Conservation (phyloP, 106 monocot species). For the Narthecium ossifragum region DNA sequence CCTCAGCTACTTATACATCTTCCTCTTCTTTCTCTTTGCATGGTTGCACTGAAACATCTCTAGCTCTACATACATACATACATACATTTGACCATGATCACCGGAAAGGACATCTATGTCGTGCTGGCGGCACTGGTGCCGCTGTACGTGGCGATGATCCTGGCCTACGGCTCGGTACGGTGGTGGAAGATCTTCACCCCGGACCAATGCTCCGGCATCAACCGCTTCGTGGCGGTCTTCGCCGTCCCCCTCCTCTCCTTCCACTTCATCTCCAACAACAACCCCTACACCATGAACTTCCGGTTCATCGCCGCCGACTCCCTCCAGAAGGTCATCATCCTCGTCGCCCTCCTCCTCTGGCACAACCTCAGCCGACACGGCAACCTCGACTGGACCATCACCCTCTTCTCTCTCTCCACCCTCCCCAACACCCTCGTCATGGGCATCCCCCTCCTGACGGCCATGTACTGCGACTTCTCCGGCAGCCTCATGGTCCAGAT, state of each 20-base stretch:
- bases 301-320: too few species aligned
- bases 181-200: too few species aligned
- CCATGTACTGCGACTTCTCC: constrained; percentile 42
- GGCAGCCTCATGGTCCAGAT: constrained; percentile 25
- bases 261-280: constrained; percentile 45
- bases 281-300: too few species aligned
- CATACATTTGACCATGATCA: constrained; percentile 40
- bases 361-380: constrained; percentile 21
- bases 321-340: constrained; percentile 32
- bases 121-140: constrained; percentile 33
- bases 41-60: too few species aligned
- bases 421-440: constrained; percentile 52
- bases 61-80: too few species aligned
- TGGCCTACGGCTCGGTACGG: too few species aligned
- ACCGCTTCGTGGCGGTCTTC: too few species aligned
- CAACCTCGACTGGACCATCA: constrained; percentile 44
- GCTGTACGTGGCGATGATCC: too few species aligned
- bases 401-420: constrained; percentile 39
- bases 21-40: too few species aligned
- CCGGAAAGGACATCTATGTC: constrained; percentile 38
- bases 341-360: constrained; percentile 29
- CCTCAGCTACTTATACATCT: too few species aligned
- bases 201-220: too few species aligned
- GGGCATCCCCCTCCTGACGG: constrained; percentile 41
- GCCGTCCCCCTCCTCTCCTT: too few species aligned